Evolutionary conservation across 176 grass and related monocot species (phyloP).

Genomic region (Bothriochloa decipiens): DNA sequence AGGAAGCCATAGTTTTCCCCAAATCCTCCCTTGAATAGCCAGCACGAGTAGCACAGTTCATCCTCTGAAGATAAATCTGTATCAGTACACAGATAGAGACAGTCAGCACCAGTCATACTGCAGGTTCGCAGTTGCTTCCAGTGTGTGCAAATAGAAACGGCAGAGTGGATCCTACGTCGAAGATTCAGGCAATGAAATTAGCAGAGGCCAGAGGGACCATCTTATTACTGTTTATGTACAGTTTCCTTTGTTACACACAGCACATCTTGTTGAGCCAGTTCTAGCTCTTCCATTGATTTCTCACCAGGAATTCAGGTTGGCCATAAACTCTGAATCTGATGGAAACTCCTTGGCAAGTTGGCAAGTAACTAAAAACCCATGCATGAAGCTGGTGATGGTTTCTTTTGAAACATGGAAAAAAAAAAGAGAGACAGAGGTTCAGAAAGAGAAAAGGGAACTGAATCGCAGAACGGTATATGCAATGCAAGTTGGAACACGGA

Average conservation of each 20-base stretch:
- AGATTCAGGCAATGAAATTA: not conserved
- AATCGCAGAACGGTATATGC: not conserved
- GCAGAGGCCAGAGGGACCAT: not conserved
- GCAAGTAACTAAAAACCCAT: not conserved
- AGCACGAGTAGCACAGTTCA: not conserved
- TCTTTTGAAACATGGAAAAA: not conserved
- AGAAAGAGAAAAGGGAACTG: not conserved
- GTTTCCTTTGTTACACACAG: not conserved
- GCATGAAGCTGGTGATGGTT: not conserved
- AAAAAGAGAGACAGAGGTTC: not conserved
- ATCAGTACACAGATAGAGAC: not conserved
- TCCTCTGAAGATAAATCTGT: not conserved
- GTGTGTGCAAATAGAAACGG: not conserved
- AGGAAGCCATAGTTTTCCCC: slow-evolving; percentile 3
- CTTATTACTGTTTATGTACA: not conserved
- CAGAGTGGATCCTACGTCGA: not conserved
- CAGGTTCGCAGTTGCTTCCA: not conserved
- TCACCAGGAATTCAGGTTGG: not conserved
- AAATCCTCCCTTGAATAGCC: not conserved
- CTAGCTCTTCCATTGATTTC: not conserved
- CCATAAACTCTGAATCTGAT: not conserved
- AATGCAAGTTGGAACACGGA: not conserved
- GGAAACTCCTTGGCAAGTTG: not conserved
- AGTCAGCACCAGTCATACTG: not conserved
- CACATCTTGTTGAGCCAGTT: not conserved